A percentile compares a stretch with the other conserved stretches of the same genome.
Conservation (phyloP, 805 yeast genomes). For the Candida oleophila region DNA sequence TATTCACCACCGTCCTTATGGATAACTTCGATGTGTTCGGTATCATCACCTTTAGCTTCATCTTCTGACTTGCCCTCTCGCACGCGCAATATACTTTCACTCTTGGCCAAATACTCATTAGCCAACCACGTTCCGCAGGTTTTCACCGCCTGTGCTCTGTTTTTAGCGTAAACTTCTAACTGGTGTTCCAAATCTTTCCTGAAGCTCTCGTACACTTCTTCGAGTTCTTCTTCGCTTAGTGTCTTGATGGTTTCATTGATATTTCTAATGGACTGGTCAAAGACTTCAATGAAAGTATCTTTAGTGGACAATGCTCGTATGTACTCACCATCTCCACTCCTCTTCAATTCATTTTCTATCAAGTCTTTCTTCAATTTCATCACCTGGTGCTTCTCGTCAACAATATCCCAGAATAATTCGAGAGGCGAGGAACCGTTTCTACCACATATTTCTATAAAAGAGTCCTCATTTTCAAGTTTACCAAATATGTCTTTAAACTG, state of each 20-base stretch:
- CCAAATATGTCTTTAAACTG: slow-evolving; percentile 59
- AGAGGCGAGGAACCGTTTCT: slow-evolving; percentile 75
- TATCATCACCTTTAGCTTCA: background rate
- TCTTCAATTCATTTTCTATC: slow-evolving; percentile 43
- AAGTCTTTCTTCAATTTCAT: slow-evolving; percentile 60
- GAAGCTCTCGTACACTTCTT: slow-evolving; percentile 26
- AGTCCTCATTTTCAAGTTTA: slow-evolving; percentile 50
- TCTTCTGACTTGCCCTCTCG: background rate
- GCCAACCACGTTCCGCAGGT: slow-evolving; percentile 16
- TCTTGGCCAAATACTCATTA: background rate
- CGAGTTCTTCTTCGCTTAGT: slow-evolving; percentile 15
- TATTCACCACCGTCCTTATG: background rate
- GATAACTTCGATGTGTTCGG: too few species aligned
- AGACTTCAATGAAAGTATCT: slow-evolving; percentile 17
- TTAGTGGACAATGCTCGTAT: slow-evolving; percentile 14
- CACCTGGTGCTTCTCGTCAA: slow-evolving; percentile 59
- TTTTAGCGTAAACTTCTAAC: slow-evolving; percentile 14
- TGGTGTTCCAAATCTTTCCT: slow-evolving; percentile 20
- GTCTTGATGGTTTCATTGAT: slow-evolving; percentile 20
- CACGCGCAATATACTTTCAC: background rate
- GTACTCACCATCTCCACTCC: slow-evolving; percentile 16
- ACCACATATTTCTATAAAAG: slow-evolving; percentile 65
- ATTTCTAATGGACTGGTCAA: slow-evolving; percentile 23
- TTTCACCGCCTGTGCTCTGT: slow-evolving; percentile 8
- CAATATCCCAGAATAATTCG: slow-evolving; percentile 73